These are phyloP conservation scores for Fusarium tjaetaba DNA, from an alignment of 2,329 filamentous ascomycete genomes.

Conservation along the genomic window DNA sequence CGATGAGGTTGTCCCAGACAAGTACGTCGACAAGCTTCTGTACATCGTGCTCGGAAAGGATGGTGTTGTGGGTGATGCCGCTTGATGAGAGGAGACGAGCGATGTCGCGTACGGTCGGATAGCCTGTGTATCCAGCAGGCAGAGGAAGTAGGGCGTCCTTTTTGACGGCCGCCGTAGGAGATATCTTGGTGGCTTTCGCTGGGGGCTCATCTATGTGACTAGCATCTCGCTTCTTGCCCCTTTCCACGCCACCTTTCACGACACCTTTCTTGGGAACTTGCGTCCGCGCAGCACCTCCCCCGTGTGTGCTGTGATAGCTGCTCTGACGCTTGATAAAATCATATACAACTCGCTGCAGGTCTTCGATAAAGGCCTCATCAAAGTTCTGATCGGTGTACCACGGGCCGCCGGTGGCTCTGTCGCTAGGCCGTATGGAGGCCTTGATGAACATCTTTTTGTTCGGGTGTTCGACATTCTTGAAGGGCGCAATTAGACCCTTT, in stretches of 20 bases:
- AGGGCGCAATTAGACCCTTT: constrained; percentile 84
- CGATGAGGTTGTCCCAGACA: constrained; percentile 86
- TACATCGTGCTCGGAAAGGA: constrained; percentile 78
- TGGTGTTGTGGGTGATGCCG: constrained; percentile 77
- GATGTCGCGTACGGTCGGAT: constrained; percentile 83
- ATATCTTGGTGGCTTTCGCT: constrained; percentile 43
- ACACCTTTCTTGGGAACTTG: constrained; percentile 66
- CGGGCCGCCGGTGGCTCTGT: constrained; percentile 90
- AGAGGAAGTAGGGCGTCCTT: constrained; percentile 61
- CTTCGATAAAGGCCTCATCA: constrained; percentile 87
- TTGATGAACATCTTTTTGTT: constrained; percentile 98
- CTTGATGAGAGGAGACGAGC: constrained; percentile 76
- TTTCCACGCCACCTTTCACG: constrained; percentile 58
- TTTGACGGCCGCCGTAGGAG: constrained; percentile 31
- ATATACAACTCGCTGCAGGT: constrained; percentile 77
- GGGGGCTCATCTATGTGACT: constrained; percentile 49
- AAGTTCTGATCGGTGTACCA: constrained; percentile 95
- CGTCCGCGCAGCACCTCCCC: constrained; percentile 48
- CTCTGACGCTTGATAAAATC: constrained; percentile 77
- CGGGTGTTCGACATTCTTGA: constrained; percentile 91
- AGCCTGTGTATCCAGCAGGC: constrained; percentile 75
- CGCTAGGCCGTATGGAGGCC: constrained; percentile 81
- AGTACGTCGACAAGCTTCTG: constrained; percentile 88
- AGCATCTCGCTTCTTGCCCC: constrained; percentile 63
- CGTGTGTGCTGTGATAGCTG: constrained; percentile 66